Base-by-base conservation (phyloP, 495 filamentous ascomycete genomes). In the Annulohypoxylon bovei region DNA sequence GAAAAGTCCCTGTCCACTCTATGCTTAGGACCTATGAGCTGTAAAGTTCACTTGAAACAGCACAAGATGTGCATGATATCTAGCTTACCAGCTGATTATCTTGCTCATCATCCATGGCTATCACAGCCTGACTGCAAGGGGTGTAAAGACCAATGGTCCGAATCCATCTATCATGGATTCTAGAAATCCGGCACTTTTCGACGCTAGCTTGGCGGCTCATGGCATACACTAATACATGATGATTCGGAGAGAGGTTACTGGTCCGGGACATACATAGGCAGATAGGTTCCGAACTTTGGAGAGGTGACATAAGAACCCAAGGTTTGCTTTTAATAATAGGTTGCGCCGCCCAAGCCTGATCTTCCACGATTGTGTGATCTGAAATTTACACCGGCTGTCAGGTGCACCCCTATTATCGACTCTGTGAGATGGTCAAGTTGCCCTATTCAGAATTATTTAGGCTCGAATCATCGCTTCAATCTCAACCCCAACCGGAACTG, bases 71-170 rank as follows among this genome's bases (percentile, higher is more conserved):
- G 40, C 49, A 57, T 56, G 46, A 62, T 65, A 65, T 46, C 44
- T 18, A 72, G 70, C 70, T 39, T 68, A 62, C 70, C 44, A 64
- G 65, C 65, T 65, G 70, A 57, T 65, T 68, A 68, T 68, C 61
- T 72, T 60, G 65, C 50, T 72, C 70, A 65, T 50, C 55, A 65
- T 62, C 55, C 60, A 64, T 47, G 28, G 39, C 7, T 22, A 52
- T 59, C 46, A 37, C 52, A 28, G 39, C 53, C 42, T 64, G 55
- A 20, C 35, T 65, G 47, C 70, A 68, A 65, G 70, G 70, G 65
- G 63, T 20, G 18, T 27, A n/a, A 49, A 33, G 8, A 64, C 37
- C 69, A 65, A 61, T 65, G 56, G 42, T 54, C 54, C 60, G 55
- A 65, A 68, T 72, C 65, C 64, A 65, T 68, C 65, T 59, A 54